These are phyloP conservation scores for Penicillium herquei DNA, from an alignment of 495 filamentous ascomycete species.

Conservation along the genomic window DNA sequence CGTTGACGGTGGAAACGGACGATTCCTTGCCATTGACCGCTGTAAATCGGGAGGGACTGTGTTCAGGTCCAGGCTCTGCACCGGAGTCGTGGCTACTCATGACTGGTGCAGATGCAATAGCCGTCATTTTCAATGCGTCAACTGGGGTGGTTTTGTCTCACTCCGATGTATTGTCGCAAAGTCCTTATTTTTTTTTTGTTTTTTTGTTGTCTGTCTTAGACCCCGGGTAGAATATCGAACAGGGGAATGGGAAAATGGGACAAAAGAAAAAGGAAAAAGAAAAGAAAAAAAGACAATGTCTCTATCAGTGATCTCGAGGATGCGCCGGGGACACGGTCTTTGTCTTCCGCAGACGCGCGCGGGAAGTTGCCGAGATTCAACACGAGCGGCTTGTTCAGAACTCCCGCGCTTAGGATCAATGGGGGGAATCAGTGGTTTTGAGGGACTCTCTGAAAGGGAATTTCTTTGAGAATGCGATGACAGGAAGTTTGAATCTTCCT, in stretches of 20 bases:
- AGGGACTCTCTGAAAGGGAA: too few relatives aligned
- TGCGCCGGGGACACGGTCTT: background rate
- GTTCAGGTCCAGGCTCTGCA: conserved; percentile 41
- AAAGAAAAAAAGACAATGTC: background rate
- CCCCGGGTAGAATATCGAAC: background rate
- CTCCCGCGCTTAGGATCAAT: conserved; percentile 1
- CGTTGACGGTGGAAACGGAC: background rate
- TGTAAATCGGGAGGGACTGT: conserved; percentile 52
- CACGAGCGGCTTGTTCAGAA: background rate
- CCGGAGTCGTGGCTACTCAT: conserved; percentile 40
- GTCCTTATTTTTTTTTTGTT: too few relatives aligned
- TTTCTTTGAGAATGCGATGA: too few relatives aligned
- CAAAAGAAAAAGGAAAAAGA: background rate
- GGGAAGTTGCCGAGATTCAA: conserved; percentile 10
- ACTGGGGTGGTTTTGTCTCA: background rate
- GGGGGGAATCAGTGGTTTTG: background rate
- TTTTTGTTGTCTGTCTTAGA: background rate
- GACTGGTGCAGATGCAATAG: conserved; percentile 39
- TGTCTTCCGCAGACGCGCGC: conserved; percentile 8
- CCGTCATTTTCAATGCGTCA: conserved; percentile 33
- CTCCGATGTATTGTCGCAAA: too few relatives aligned
- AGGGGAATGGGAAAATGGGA: background rate
- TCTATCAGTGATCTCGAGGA: background rate
- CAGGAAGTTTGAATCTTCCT: background rate
- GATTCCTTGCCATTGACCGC: conserved; percentile 51